Conservation (phyloP, 2,329 filamentous ascomycete genomes). For the Dothistroma septosporum region DNA sequence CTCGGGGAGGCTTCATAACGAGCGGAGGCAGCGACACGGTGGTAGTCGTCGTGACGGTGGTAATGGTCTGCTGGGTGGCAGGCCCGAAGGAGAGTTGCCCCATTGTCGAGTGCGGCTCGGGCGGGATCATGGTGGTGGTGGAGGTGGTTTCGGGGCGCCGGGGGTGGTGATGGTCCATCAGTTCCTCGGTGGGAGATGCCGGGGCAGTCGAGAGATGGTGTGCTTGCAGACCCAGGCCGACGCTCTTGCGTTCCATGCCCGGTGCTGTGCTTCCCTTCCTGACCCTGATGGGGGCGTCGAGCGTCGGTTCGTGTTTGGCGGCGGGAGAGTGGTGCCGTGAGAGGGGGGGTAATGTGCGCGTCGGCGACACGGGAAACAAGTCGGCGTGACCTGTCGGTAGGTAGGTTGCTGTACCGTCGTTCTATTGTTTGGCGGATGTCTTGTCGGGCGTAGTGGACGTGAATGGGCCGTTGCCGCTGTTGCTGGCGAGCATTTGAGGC, state of each 20-base stretch:
- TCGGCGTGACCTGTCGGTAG: background rate
- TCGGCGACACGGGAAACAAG: background rate
- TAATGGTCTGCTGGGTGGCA: slow-evolving; percentile 61
- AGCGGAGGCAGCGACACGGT: slow-evolving; percentile 79
- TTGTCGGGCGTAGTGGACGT: too few species aligned
- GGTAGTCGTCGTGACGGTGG: slow-evolving; percentile 90
- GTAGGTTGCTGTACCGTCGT: background rate
- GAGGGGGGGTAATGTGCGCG: background rate
- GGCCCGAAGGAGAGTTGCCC: slow-evolving; percentile 61
- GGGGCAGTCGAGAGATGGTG: slow-evolving; percentile 32
- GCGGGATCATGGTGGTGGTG: slow-evolving; percentile 23
- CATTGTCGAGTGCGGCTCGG: slow-evolving; percentile 40
- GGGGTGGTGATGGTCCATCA: slow-evolving; percentile 11
- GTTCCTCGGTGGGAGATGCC: slow-evolving; percentile 30
- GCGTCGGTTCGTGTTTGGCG: background rate
- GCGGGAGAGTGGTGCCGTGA: background rate
- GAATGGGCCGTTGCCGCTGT: too few species aligned
- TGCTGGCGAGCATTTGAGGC: too few species aligned
- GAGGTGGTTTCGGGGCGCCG: slow-evolving; percentile 8
- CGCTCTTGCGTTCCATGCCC: slow-evolving; percentile 2
- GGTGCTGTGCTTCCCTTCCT: background rate
- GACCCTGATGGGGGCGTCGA: background rate
- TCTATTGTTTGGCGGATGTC: too few species aligned
- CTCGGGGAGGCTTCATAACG: slow-evolving; percentile 67
- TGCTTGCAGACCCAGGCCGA: slow-evolving; percentile 13